Conservation (phyloP, 106 monocot genomes). For the Hemerocallis citrina region DNA sequence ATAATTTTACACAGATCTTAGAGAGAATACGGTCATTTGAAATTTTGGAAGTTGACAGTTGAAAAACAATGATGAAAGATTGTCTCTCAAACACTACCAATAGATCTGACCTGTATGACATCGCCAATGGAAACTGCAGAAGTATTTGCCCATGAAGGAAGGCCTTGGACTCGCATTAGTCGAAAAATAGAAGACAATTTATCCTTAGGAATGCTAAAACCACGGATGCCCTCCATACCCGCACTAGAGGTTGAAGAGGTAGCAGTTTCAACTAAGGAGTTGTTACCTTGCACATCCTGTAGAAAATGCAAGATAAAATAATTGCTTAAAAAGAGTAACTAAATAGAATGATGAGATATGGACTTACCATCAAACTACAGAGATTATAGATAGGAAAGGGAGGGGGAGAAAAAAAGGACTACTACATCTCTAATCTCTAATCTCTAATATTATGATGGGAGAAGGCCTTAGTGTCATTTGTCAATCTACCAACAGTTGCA, state of each 20-base stretch:
- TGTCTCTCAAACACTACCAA: not conserved
- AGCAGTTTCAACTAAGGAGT: slow-evolving; percentile 3
- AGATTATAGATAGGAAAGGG: not conserved
- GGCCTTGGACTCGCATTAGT: slow-evolving; percentile 76
- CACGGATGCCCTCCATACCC: slow-evolving; percentile 20
- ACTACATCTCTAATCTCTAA: too few relatives aligned
- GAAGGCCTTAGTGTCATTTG: too few relatives aligned
- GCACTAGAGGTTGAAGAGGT: slow-evolving; percentile 18
- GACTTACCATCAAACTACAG: too few relatives aligned
- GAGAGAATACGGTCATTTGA: too few relatives aligned
- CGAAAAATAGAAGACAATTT: slow-evolving; percentile 33
- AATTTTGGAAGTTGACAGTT: too few relatives aligned
- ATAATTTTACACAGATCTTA: too few relatives aligned
- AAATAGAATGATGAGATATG: not conserved
- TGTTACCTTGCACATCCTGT: slow-evolving; percentile 14
- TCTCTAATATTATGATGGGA: too few relatives aligned
- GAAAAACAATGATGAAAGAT: too few relatives aligned
- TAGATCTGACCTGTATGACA: slow-evolving; percentile 67
- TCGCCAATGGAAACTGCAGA: slow-evolving; percentile 68
- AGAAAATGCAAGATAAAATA: slow-evolving; percentile 7
- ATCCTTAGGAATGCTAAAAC: slow-evolving; percentile 43
- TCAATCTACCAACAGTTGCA: too few relatives aligned
- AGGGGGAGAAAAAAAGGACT: not conserved
- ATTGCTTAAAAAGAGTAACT: not conserved
- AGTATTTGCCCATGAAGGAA: slow-evolving; percentile 80